Percentiles rank a stretch among this genome's conserved stretches.
These are phyloP conservation scores for Plasmodium ovale DNA, from an alignment of 169 alveolate genomes.

Conservation along the genomic window DNA sequence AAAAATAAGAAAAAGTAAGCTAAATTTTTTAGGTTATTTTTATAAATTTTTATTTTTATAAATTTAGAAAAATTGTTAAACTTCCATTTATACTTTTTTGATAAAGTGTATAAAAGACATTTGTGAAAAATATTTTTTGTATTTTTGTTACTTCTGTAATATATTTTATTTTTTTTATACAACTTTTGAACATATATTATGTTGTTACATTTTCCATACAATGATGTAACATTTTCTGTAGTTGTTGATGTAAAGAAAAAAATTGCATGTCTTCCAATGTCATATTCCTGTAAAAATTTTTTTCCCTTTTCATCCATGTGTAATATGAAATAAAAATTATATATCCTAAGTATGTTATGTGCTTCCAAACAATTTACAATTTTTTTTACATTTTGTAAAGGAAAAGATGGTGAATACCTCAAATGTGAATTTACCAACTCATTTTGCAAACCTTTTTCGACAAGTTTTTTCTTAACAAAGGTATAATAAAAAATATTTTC, in stretches of 20 bases:
- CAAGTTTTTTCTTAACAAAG: too few species aligned
- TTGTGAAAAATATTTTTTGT: conserved; percentile 27
- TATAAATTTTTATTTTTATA: conserved; percentile 37
- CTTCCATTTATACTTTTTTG: background rate
- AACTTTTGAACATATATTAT: conserved; percentile 3
- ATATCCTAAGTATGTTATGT: conserved; percentile 17
- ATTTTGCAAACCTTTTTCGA: too few species aligned
- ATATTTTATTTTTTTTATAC: conserved; percentile 23
- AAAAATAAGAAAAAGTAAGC: conserved; percentile 35
- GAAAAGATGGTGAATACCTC: background rate
- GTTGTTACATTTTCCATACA: background rate
- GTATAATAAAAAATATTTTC: too few species aligned
- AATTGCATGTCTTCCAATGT: background rate
- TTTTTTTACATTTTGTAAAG: conserved; percentile 7
- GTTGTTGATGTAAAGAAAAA: background rate
- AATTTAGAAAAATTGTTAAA: conserved; percentile 22
- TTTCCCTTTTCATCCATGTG: conserved; percentile 3
- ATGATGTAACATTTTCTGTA: background rate
- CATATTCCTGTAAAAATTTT: background rate
- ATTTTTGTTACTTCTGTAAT: conserved; percentile 34
- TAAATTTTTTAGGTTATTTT: conserved; percentile 23
- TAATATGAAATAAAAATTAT: conserved; percentile 18
- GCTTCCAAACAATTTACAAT: background rate
- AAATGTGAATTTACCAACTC: too few species aligned
- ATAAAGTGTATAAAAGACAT: background rate